Evolutionary conservation across 2,329 filamentous ascomycete species (phyloP).

Genomic region (Capronia coronata): DNA sequence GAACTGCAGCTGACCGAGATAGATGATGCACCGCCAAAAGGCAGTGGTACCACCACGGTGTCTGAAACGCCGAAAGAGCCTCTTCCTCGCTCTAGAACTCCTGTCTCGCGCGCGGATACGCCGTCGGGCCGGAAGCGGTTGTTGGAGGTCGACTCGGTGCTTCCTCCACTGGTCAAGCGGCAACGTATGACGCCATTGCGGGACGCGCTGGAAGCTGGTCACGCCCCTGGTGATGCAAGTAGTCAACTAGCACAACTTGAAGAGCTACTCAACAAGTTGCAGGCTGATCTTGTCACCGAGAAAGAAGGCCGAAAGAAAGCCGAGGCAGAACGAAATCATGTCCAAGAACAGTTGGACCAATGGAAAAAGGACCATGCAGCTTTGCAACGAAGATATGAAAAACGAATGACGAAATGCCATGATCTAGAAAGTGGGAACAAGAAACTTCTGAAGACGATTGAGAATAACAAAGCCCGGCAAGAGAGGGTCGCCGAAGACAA

Average conservation of each 20-base stretch:
- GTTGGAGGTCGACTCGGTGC: conserved; percentile 28
- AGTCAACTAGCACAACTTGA: conserved; percentile 29
- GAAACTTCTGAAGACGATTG: conserved; percentile 25
- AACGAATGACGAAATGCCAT: conserved; percentile 34
- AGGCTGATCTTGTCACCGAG: conserved; percentile 19
- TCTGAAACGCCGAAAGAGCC: conserved; percentile 21
- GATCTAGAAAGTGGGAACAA: conserved; percentile 34
- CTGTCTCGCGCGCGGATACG: conserved; percentile 26
- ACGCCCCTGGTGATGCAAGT: conserved; percentile 18
- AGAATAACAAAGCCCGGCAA: conserved; percentile 31
- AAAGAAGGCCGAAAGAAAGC: conserved; percentile 31
- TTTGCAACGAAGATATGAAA: conserved; percentile 43
- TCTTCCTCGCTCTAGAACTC: conserved; percentile 18
- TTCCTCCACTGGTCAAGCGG: conserved; percentile 34
- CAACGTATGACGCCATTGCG: conserved; percentile 36
- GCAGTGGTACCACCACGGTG: conserved; percentile 15
- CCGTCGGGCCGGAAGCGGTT: conserved; percentile 30
- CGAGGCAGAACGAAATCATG: conserved; percentile 30
- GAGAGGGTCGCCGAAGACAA: conserved; percentile 37
- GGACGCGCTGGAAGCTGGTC: conserved; percentile 30
- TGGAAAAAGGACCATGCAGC: conserved; percentile 33
- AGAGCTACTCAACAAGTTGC: conserved; percentile 29
- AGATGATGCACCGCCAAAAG: conserved; percentile 25
- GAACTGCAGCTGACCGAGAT: conserved; percentile 33
- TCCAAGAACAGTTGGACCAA: conserved; percentile 31